Conservation (phyloP, 805 yeast genomes). For the Zygotorulaspora florentina region DNA sequence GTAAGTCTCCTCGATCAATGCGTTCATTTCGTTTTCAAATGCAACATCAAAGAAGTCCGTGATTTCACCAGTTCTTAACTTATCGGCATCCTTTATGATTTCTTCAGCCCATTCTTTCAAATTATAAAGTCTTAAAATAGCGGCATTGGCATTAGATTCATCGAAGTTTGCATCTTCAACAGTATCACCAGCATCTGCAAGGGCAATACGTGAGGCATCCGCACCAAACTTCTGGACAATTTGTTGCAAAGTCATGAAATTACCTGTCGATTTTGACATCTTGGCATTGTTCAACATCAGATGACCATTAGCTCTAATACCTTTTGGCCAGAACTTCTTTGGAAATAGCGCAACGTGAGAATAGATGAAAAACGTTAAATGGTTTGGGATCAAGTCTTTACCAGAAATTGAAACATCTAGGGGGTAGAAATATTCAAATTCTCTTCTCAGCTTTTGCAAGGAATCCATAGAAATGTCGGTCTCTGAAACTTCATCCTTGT, state of each 20-base stretch:
- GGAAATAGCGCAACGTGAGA: conserved; percentile 92
- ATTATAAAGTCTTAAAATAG: conserved; percentile 86
- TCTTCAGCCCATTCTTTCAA: conserved; percentile 96
- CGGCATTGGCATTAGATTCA: conserved; percentile 94
- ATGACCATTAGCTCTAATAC: conserved; percentile 94
- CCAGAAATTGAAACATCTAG: conserved; percentile 89
- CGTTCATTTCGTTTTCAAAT: conserved; percentile 91
- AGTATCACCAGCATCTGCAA: conserved; percentile 98
- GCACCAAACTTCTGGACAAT: conserved; percentile 89
- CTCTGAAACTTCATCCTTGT: conserved; percentile 52
- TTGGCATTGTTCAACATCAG: conserved; percentile 91
- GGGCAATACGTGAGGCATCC: conserved; percentile 93
- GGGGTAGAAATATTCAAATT: conserved; percentile 96
- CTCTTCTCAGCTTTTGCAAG: conserved; percentile 75
- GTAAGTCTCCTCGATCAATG: conserved; percentile 67
- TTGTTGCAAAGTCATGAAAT: conserved; percentile 86
- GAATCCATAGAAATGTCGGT: conserved; percentile 61
- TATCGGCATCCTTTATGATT: conserved; percentile 46
- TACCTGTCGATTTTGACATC: conserved; percentile 98
- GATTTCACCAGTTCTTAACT: conserved; percentile 50
- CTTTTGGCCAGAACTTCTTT: conserved; percentile 85
- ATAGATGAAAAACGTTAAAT: conserved; percentile 92
- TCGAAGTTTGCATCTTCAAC: conserved; percentile 98
- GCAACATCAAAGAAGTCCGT: conserved; percentile 77
- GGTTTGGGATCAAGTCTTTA: conserved; percentile 96